Evolutionary conservation across 73 alveolate genomes (phyloP), one percentile per base, ranked within the genome.

Genomic region (Uronychia setigera): DNA sequence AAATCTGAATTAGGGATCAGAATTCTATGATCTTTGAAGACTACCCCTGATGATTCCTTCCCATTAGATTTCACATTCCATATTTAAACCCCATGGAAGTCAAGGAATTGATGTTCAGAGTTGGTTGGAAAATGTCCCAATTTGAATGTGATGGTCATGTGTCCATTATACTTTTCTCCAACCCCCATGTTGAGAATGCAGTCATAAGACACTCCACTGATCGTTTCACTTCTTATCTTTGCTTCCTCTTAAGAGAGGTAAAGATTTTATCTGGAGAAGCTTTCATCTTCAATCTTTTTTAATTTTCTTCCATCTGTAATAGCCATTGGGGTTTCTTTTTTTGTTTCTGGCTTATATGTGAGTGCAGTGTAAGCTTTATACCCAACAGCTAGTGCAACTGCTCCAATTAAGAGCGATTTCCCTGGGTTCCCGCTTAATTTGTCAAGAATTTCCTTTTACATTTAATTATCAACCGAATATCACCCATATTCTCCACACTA

Each of bases 21-120:
- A n/a, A 87, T n/a, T 60, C 87, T 59, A 79, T 92, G 93, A 26
- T 86, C 92, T 57, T 89, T 60, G 87, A 93, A 94, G 30, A 60
- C 79, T 14, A 89, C 46, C 26, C 83, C 67, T 32, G 82, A 82
- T 19, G 31, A 58, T 76, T 74, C 31, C 1, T 46, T 57, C 29
- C 91, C 93, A 89, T 95, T 95, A 0, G 91, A 83, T n/a, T 60
- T 60, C 46, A 94, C 31, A 59, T 87, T 82, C 1, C 83, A 67
- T 0, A 96, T 85, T 19, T 86, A 87, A 67, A 83, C 59, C 19
- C 99, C 99, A 75, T 91, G 81, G 78, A 89, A 96, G 87, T 96
- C 97, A 25, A 96, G 79, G 81, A 86, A 92, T 29, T 86, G 77
- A 32, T 84, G 88, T 13, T 74, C 89, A 14, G 28, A 58, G 11